Base-by-base conservation (phyloP, 192 early-diverging fungal species). In the Entomortierella parvispora region DNA sequence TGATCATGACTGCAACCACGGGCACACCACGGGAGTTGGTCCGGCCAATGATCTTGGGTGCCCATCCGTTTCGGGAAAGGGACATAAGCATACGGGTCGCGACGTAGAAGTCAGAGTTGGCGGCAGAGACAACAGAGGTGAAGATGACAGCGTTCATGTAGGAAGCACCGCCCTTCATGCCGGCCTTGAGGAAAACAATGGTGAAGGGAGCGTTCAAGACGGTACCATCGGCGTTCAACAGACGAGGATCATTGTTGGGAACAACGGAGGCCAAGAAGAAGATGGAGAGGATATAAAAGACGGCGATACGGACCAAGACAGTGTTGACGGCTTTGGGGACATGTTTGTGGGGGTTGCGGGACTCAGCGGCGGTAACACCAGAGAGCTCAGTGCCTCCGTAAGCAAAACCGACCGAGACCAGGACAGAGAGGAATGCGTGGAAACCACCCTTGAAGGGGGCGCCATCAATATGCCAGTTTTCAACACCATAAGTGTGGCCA, bases 321-420 rank as follows among this genome's bases (percentile, higher is more conserved):
- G 85, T 82, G 25, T 40, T 40, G 37, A 40, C 37, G 12, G 37
- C 37, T 12, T 40, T 40, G 37, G 37, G 37, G 12, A 40, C 84
- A 80, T 33, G 90, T 33, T 72, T 49, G 15, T 20, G 47, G n/a
- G 47, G 55, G 74, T 92, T 94, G 18, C 81, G 83, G 47, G 88
- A 87, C 77, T 96, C 94, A 57, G 91, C 94, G 15, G 92, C 93
- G 12, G 93, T 92, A 33, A 96, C 87, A 42, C 93, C 94, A 28
- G 94, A 88, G 14, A 96, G 81, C 64, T 96, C 94, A 2, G 94
- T 93, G 25, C 94, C 94, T 76, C 90, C 88, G 71, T 90, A 90
- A 46, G 92, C 87, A 66, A 92, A 94, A 33, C 87, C 90, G 15
- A 93, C 93, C 2, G 86, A 85, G 58, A 89, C 83, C 55, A 93